phyloP scores from a whole-genome alignment of 305 asterid species.

The Rubia balearica region DNA sequence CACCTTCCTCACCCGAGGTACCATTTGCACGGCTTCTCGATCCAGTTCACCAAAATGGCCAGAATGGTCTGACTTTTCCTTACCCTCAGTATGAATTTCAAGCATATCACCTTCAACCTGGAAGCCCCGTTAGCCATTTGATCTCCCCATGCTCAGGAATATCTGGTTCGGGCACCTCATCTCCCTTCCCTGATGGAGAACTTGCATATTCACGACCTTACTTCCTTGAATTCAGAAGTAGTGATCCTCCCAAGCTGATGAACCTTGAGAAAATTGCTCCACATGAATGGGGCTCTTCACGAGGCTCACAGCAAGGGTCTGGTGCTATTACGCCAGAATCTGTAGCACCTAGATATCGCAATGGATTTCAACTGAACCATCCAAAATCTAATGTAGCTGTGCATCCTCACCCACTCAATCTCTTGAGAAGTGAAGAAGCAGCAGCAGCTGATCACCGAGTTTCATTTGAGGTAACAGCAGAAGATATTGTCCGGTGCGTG shows the following conservation, averaged over 20 bases:
- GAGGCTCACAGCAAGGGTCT: conserved; percentile 62
- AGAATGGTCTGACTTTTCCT: conserved; percentile 47
- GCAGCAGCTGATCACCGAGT: conserved; percentile 47
- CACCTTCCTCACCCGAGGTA: conserved; percentile 97
- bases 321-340: conserved; percentile 62
- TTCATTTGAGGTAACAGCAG: conserved; percentile 72
- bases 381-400: conserved; percentile 42
- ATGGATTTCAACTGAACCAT: conserved; percentile 29
- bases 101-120: conserved; percentile 88
- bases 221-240: conserved; percentile 40
- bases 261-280: conserved; percentile 63
- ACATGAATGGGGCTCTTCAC: conserved; percentile 52
- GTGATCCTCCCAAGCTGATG: conserved; percentile 35
- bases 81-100: conserved; percentile 62
- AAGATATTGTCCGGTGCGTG: conserved; percentile 55
- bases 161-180: conserved; percentile 88
- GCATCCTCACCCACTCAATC: conserved; percentile 27
- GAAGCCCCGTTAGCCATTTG: conserved; percentile 88
- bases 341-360: conserved; percentile 29
- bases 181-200: conserved; percentile 74
- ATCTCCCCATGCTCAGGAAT: conserved; percentile 87
- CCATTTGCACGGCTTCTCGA: conserved; percentile 91
- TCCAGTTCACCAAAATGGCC: conserved; percentile 49
- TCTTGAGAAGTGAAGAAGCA: conserved; percentile 28
- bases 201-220: conserved; percentile 46